Evolutionary conservation across 2,329 filamentous ascomycete genomes (phyloP), one percentile per base, ranked within the genome.

Genomic region (Aschersonia sp.): DNA sequence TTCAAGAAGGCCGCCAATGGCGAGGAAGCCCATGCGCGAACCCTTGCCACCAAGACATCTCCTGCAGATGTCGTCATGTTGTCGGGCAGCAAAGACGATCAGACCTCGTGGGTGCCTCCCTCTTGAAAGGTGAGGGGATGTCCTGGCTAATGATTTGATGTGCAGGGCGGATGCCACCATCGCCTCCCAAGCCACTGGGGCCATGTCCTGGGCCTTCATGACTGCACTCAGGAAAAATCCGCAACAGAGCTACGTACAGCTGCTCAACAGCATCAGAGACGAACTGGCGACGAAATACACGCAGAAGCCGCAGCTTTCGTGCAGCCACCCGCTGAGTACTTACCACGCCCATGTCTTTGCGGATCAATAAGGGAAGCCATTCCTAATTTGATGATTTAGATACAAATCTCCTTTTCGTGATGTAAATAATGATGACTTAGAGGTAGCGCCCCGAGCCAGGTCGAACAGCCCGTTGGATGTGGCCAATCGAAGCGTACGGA

Each of bases 181-280:
- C 57, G 80, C 76, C 37, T 84, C 88, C 46, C 78, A 95, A 66
- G 90, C 92, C 31, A 97, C 92, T 0, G 92, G 92, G 46, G 92
- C 92, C 60, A 97, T 98, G 92, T 95, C 88, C 1, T 97, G 86
- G 81, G 92, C 92, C 8, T 98, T 98, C 63, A 89, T 98, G 62
- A 84, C 74, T 5, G 83, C 89, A 42, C 76, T 98, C 55, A 90
- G 87, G 71, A 95, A 95, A 76, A 94, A 97, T 63, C 89, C 90
- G 0, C 88, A 95, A 61, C 92, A 98, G 71, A 95, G 88, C 70
- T 98, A 98, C 60, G 89, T 98, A 46, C 84, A 95, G 69, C 71
- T 98, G 52, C 76, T 98, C 57, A 97, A 95, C 73, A 95, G 83
- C 66, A 95, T 98, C 59, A 84, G 92, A 52, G 89, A 95, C 56